These are phyloP conservation scores for Penicillium hordei DNA, from an alignment of 2,329 filamentous ascomycete species.

Conservation along the genomic window DNA sequence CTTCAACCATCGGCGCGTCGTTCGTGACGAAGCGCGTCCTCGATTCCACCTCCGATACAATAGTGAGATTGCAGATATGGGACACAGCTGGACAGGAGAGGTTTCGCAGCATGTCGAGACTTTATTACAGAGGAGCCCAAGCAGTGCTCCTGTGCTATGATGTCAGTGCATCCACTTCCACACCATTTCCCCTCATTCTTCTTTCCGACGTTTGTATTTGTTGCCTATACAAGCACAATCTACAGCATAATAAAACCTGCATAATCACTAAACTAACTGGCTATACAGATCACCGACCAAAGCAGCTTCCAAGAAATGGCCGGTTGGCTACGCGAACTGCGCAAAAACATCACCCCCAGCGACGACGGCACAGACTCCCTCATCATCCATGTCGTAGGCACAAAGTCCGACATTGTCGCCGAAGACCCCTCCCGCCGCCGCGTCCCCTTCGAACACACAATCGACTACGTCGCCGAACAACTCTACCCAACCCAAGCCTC, in stretches of 20 bases:
- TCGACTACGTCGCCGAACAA: conserved; percentile 92
- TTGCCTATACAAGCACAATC: not conserved
- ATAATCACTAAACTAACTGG: not conserved
- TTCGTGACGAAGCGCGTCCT: conserved; percentile 78
- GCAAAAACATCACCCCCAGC: conserved; percentile 66
- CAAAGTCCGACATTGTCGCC: conserved; percentile 86
- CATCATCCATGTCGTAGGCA: conserved; percentile 92
- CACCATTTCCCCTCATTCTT: not conserved
- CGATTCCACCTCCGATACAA: conserved; percentile 80
- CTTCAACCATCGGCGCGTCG: conserved; percentile 74
- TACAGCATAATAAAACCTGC: not conserved
- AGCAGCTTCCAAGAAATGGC: conserved; percentile 89
- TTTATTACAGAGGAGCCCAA: conserved; percentile 95
- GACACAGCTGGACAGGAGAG: conserved; percentile 95
- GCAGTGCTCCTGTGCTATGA: conserved; percentile 93
- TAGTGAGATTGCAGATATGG: conserved; percentile 93
- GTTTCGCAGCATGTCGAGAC: conserved; percentile 87
- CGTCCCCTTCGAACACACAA: conserved; percentile 92
- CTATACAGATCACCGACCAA: conserved; percentile 68
- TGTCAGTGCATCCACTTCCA: conserved; percentile 19
- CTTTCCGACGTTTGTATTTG: not conserved
- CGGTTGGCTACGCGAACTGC: conserved; percentile 81
- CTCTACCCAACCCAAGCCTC: conserved; percentile 69
- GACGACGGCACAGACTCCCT: conserved; percentile 64
- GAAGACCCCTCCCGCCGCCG: conserved; percentile 74